Conservation (phyloP, 2,329 filamentous ascomycete genomes). For the Colletotrichum somersetense region DNA sequence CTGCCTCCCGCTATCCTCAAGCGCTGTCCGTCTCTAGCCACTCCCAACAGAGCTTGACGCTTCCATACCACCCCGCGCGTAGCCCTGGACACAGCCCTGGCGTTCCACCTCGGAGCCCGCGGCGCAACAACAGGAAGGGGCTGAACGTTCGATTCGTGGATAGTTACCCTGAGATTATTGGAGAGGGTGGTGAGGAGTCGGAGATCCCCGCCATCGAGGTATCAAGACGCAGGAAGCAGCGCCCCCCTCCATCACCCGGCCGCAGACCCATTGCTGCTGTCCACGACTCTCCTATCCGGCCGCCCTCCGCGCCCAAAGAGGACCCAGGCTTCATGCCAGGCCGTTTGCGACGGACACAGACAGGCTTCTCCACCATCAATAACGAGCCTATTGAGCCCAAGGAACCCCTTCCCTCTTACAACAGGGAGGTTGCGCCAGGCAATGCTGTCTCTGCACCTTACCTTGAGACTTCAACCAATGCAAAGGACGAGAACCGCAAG, state of each 20-base stretch:
- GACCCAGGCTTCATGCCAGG: slow-evolving; percentile 65
- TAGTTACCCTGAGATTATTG: slow-evolving; percentile 83
- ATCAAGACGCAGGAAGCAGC: slow-evolving; percentile 65
- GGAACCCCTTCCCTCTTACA: slow-evolving; percentile 32
- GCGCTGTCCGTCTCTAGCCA: slow-evolving; percentile 60
- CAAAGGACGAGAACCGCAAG: slow-evolving; percentile 65
- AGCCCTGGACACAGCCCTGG: slow-evolving; percentile 47
- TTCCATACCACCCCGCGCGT: slow-evolving; percentile 58
- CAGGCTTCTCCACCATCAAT: slow-evolving; percentile 61
- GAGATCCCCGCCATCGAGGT: slow-evolving; percentile 80
- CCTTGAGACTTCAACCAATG: slow-evolving; percentile 54
- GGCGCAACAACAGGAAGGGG: slow-evolving; percentile 71
- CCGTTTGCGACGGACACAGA: slow-evolving; percentile 69
- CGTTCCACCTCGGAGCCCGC: slow-evolving; percentile 53
- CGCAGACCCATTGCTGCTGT: slow-evolving; percentile 47
- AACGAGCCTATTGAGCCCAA: slow-evolving; percentile 37
- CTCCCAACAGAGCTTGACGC: slow-evolving; percentile 59
- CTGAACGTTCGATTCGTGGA: slow-evolving; percentile 81
- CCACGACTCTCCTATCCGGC: slow-evolving; percentile 45
- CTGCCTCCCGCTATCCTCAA: slow-evolving; percentile 68
- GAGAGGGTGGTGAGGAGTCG: slow-evolving; percentile 90
- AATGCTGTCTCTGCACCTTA: slow-evolving; percentile 55
- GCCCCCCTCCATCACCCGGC: slow-evolving; percentile 48
- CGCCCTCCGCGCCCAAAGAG: slow-evolving; percentile 45
- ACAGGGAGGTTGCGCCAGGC: slow-evolving; percentile 49